These are phyloP conservation scores for Kluyveromyces nonfermentans DNA, from an alignment of 805 yeast genomes.

Conservation along the genomic window DNA sequence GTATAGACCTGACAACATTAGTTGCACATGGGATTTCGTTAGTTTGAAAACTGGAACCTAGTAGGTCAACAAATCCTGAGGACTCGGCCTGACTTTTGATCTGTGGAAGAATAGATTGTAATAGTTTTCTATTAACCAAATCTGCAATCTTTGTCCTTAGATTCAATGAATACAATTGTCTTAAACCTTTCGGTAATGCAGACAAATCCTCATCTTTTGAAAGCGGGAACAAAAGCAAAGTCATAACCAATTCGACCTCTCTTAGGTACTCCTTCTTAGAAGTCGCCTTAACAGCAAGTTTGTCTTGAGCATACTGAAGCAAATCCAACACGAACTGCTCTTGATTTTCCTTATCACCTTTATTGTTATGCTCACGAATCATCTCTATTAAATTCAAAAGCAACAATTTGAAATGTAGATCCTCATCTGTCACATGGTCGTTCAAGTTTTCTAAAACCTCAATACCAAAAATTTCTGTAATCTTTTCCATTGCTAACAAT, in stretches of 20 bases:
- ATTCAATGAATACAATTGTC: conserved; percentile 47
- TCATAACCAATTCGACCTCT: conserved; percentile 78
- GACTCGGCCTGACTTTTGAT: conserved; percentile 5
- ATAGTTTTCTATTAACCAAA: conserved; percentile 48
- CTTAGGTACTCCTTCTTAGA: conserved; percentile 49
- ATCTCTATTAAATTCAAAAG: conserved; percentile 71
- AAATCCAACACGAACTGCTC: conserved; percentile 43
- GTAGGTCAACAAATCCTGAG: conserved; percentile 12
- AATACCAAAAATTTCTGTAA: conserved; percentile 23
- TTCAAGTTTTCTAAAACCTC: conserved; percentile 14
- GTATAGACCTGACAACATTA: conserved; percentile 1
- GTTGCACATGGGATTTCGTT: conserved; percentile 1
- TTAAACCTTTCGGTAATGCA: conserved; percentile 43
- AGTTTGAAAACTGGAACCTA: conserved; percentile 9
- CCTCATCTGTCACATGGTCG: conserved; percentile 22
- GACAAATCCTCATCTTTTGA: conserved; percentile 7
- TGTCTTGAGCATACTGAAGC: conserved; percentile 50
- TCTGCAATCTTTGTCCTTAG: conserved; percentile 58
- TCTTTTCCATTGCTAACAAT: conserved; percentile 22
- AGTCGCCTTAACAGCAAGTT: conserved; percentile 52
- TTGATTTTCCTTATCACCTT: conserved; percentile 27
- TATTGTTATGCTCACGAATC: conserved; percentile 41
- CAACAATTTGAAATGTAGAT: conserved; percentile 65
- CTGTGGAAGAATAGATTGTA: conserved; percentile 18
- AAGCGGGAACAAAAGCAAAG: conserved; percentile 49